Evolutionary conservation across 306 rosid genomes (phyloP), one percentile per base, ranked within the genome.

Genomic region (Prunus mume): DNA sequence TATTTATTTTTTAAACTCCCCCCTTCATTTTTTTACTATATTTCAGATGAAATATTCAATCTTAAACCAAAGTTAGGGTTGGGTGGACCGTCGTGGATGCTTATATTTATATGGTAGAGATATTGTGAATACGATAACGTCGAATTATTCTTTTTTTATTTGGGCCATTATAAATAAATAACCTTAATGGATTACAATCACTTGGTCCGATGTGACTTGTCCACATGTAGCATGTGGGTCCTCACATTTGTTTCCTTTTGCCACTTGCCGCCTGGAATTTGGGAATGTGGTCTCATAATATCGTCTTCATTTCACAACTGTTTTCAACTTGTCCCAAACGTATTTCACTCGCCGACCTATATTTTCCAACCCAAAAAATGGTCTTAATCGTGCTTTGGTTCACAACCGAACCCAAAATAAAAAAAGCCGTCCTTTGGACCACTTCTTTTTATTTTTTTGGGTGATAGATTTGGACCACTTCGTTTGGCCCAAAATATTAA

Each of bases 221-320:
- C 15, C 68, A 9, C 24, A 27, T 28, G 45, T 27, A 54, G 24
- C 14, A 61, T 65, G 81, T 32, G 79, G 56, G 72, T 71, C 78
- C 75, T 80, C 32, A 28, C 88, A 85, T 86, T 51, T 34, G 25
- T 34, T 2, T 11, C 15, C 2, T 14, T 51, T 4, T 51, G 20
- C 19, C 8, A 51, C 2, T 1, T 51, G 73, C 41, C 2, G 8
- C 41, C 8, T 7, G 58, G 45, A 47, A 69, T 55, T 22, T 61
- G 46, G 56, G 57, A 69, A 78, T 13, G 50, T 61, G 71, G 56
- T 51, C 56, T 51, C 2, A 5, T 34, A 34, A 34, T 34, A 34
- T 34, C 41, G 41, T 6, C 41, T 34, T 6, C 2, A 34, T 34
- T 34, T 34, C 41, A 34, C 56, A 51, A 51, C 18, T 51, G n/a